A percentile compares a stretch with the other conserved stretches of the same genome.
Conservation (phyloP, 179 eudicot species). For the Pouteria campechiana region DNA sequence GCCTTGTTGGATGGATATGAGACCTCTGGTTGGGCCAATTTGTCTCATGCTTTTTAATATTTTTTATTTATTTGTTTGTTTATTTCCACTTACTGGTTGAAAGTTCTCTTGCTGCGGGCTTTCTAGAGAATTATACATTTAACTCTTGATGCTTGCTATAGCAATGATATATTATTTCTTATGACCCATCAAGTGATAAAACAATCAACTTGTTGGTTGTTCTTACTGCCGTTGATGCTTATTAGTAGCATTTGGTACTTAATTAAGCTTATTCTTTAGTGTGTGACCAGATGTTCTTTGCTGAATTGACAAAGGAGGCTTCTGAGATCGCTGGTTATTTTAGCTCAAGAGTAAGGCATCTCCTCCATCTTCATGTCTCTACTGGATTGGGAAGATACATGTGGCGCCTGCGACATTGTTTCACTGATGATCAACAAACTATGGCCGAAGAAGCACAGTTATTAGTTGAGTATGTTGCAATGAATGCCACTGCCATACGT, state of each 20-base stretch:
- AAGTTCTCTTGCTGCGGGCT: too few relatives aligned
- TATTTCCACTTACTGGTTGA: too few relatives aligned
- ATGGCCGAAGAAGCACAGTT: constrained; percentile 13
- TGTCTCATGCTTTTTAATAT: too few relatives aligned
- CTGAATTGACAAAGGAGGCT: constrained; percentile 26
- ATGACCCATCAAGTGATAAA: background rate
- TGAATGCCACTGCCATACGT: constrained; percentile 26
- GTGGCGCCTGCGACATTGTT: constrained; percentile 9
- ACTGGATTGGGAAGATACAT: constrained; percentile 12
- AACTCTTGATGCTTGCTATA: too few relatives aligned
- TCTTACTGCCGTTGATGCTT: too few relatives aligned
- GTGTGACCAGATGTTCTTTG: constrained; percentile 27
- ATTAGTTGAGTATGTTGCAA: constrained; percentile 17
- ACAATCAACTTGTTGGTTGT: too few relatives aligned
- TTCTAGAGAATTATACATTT: too few relatives aligned
- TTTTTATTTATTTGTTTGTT: too few relatives aligned
- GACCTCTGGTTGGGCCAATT: too few relatives aligned
- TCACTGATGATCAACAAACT: constrained; percentile 10
- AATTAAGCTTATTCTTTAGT: constrained; percentile 15
- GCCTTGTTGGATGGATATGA: too few relatives aligned
- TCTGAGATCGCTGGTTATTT: constrained; percentile 24
- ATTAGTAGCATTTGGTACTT: too few relatives aligned
- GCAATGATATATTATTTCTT: background rate
- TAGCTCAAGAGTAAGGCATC: constrained; percentile 22
- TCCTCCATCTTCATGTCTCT: constrained; percentile 17